Conservation (phyloP, 768 basidiomycete species). For the Boletus coccyginus region DNA sequence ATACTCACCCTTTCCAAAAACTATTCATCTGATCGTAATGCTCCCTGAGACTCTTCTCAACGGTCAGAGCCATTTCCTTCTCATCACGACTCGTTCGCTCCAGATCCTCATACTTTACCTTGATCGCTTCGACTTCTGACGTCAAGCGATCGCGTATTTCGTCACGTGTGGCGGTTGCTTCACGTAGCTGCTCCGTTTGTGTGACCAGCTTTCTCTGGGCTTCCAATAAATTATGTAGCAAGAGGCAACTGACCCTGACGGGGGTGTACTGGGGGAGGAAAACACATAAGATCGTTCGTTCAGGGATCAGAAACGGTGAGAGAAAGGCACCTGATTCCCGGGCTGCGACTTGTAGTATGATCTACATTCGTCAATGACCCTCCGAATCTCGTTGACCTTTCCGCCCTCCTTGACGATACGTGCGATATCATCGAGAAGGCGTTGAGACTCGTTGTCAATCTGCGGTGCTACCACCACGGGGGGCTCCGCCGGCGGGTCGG, state of each 20-base stretch:
- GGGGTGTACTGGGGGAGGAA: conserved; percentile 45
- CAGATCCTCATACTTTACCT: conserved; percentile 41
- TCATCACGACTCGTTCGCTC: conserved; percentile 44
- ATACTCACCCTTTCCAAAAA: conserved; percentile 38
- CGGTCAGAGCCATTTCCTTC: conserved; percentile 47
- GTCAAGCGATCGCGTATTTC: conserved; percentile 31
- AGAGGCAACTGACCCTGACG: conserved; percentile 45
- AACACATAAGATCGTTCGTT: conserved; percentile 6
- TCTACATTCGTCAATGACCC: conserved; percentile 50
- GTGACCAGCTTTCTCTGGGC: conserved; percentile 41
- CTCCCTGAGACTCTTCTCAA: conserved; percentile 53
- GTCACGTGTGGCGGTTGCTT: conserved; percentile 31
- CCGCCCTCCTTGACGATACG: conserved; percentile 55
- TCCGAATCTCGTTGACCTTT: conserved; percentile 46
- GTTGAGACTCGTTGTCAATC: conserved; percentile 44
- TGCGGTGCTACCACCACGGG: conserved; percentile 13
- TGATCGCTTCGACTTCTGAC: conserved; percentile 36
- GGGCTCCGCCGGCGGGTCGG: conserved; percentile 21
- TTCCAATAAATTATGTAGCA: conserved; percentile 52
- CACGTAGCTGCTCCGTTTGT: conserved; percentile 33
- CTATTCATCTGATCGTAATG: conserved; percentile 47
- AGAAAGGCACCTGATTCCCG: conserved; percentile 41
- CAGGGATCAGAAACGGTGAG: conserved; percentile 8
- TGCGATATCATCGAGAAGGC: conserved; percentile 53
- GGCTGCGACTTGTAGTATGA: conserved; percentile 46